phyloP scores from a whole-genome alignment of 2,329 filamentous ascomycete genomes.

The Alternaria sp. region DNA sequence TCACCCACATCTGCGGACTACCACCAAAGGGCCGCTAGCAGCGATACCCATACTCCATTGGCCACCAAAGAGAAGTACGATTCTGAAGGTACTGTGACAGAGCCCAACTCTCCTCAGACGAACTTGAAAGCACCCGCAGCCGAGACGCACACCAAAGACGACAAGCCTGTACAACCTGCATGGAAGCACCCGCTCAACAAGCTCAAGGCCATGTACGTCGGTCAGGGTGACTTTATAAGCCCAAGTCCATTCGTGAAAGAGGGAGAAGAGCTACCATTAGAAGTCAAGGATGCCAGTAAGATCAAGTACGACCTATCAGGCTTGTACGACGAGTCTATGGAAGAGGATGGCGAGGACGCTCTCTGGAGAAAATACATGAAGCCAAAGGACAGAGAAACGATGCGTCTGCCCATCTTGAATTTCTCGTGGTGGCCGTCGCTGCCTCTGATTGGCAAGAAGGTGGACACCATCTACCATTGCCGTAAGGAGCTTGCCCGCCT shows the following conservation, averaged over 20 bases:
- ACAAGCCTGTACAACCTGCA: slow-evolving; percentile 23
- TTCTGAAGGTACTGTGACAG: slow-evolving; percentile 26
- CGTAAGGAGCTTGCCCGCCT: slow-evolving; percentile 84
- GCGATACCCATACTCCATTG: slow-evolving; percentile 42
- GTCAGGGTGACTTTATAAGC: slow-evolving; percentile 47
- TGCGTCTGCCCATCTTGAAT: slow-evolving; percentile 68
- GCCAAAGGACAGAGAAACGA: slow-evolving; percentile 82
- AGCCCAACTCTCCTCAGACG: slow-evolving; percentile 32
- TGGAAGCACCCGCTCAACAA: slow-evolving; percentile 28
- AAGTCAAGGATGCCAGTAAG: slow-evolving; percentile 31
- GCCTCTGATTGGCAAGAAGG: slow-evolving; percentile 84
- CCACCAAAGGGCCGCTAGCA: slow-evolving; percentile 33
- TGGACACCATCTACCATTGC: slow-evolving; percentile 93
- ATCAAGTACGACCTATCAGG: slow-evolving; percentile 40
- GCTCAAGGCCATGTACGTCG: slow-evolving; percentile 31
- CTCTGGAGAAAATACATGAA: slow-evolving; percentile 85
- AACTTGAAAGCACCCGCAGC: slow-evolving; percentile 24
- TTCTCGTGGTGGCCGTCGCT: slow-evolving; percentile 76
- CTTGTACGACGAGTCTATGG: slow-evolving; percentile 38
- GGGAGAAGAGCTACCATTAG: slow-evolving; percentile 47
- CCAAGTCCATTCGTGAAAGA: slow-evolving; percentile 52
- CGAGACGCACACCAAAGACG: slow-evolving; percentile 17
- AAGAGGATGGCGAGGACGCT: slow-evolving; percentile 50
- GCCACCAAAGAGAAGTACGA: slow-evolving; percentile 34
- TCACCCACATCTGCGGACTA: slow-evolving; percentile 41